Conservation (phyloP, 2,329 filamentous ascomycete genomes). For the Knoxdaviesia proteae region DNA sequence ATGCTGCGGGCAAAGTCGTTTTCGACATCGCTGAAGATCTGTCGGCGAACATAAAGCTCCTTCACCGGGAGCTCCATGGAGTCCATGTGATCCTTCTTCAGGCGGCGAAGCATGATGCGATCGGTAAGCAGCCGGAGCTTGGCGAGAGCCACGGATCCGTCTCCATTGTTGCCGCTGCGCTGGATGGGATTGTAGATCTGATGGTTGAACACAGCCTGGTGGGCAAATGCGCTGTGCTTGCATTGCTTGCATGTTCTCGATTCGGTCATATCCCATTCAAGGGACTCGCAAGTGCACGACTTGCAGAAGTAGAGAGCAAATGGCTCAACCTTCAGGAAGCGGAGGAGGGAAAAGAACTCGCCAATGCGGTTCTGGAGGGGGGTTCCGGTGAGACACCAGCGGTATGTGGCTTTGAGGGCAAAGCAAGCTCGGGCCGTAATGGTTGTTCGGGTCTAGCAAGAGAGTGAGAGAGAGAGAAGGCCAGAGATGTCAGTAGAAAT, state of each 20-base stretch:
- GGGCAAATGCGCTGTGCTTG: constrained; percentile 23
- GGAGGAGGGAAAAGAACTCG: constrained; percentile 85
- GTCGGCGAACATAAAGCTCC: constrained; percentile 74
- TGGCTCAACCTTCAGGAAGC: constrained; percentile 73
- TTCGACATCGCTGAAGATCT: constrained; percentile 93
- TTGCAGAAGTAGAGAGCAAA: constrained; percentile 94
- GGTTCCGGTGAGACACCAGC: constrained; percentile 90
- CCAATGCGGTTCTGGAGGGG: constrained; percentile 94
- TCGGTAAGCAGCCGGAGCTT: constrained; percentile 81
- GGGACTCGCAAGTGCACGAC: constrained; percentile 54
- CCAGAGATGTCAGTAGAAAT: background rate
- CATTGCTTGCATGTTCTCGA: constrained; percentile 53
- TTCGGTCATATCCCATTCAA: constrained; percentile 67
- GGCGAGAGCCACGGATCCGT: constrained; percentile 48
- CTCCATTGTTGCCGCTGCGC: constrained; percentile 35
- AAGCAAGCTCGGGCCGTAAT: constrained; percentile 93
- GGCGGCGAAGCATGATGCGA: constrained; percentile 82
- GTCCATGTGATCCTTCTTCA: constrained; percentile 84
- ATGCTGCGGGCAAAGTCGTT: constrained; percentile 90
- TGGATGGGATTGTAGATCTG: constrained; percentile 75
- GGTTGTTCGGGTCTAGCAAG: constrained; percentile 47
- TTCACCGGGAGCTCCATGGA: constrained; percentile 95
- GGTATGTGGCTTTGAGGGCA: constrained; percentile 67
- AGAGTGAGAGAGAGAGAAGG: background rate
- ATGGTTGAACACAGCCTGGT: constrained; percentile 60